A percentile compares a stretch with the other conserved stretches of the same genome.
Conservation (phyloP, 805 yeast species). For the Saturnispora diversa region DNA sequence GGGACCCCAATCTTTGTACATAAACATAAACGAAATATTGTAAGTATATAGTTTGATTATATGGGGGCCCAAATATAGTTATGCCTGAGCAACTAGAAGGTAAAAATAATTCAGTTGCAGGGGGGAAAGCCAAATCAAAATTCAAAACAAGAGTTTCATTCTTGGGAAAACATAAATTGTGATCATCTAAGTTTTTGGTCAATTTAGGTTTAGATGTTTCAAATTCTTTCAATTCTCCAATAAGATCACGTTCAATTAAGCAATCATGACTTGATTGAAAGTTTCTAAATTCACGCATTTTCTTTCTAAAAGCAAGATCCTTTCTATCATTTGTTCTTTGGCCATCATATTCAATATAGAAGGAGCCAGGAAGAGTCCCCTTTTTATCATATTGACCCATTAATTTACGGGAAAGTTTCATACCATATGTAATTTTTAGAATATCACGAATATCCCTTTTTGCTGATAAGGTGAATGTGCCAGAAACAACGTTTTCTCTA, state of each 20-base stretch:
- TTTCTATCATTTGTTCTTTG: neutral
- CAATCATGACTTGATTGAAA: neutral
- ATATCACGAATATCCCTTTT: neutral
- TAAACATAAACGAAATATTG: too few relatives aligned
- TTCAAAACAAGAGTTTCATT: constrained; percentile 1
- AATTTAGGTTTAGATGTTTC: neutral
- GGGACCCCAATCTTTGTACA: neutral
- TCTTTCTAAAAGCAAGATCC: neutral
- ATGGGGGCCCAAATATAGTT: too few relatives aligned
- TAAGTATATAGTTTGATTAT: too few relatives aligned
- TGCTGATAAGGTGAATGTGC: neutral
- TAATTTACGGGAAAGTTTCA: neutral
- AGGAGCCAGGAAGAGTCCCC: neutral
- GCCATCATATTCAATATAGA: neutral
- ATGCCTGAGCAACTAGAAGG: too few relatives aligned
- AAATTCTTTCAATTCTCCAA: neutral
- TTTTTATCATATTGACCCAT: constrained; percentile 1
- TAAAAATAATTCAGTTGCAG: neutral
- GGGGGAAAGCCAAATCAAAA: constrained; percentile 1
- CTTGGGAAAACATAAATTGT: neutral
- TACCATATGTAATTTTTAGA: neutral
- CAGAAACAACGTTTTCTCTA: neutral
- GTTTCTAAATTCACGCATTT: neutral
- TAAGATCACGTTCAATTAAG: neutral
- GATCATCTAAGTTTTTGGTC: neutral